Base-by-base conservation (phyloP, 805 yeast genomes). In the Candida verbasci region DNA sequence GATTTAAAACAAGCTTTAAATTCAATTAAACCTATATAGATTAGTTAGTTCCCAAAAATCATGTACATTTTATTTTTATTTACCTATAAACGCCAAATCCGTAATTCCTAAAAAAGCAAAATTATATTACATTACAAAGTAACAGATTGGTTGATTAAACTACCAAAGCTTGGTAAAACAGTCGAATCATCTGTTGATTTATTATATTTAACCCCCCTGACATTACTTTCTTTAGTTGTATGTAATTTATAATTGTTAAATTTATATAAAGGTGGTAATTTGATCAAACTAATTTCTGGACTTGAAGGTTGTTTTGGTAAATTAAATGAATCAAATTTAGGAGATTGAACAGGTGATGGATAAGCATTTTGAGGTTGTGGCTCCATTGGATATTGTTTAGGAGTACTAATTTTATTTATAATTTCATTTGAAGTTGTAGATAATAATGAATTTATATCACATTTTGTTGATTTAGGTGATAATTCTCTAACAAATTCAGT, bases 321-420 rank as follows among this genome's bases (percentile, higher is more conserved):
- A 9, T 23, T 23, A 11, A 23, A 23, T 17, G 44, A 47, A 10
- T 44, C 27, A 23, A 41, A 40, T 9, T 16, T n/a, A 10, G 65
- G 65, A 3, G 65, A 58, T 26, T 47, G 47, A 9, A 52, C 41
- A 1, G 65, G 65, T 42, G 58, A 53, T 28, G 65, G 65, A 40
- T 60, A 60, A 17, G 59, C 55, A 26, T 53, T 49, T 33, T 52
- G 54, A 11, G 49, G 31, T 23, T 34, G 56, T 24, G 52, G 46
- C n/a, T n/a, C n/a, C n/a, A n/a, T n/a, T 31, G 53, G 52, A 15
- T 49, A 51, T 12, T 50, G 32, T 24, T 14, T 21, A 12, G 20
- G 21, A 15, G 31, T 23, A 23, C 14, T 35, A 8, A 28, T 18
- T 11, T 32, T 20, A 17, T 21, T 34, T 5, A 4, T 9, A 2